A percentile compares a stretch with the other conserved stretches of the same genome.
Evolutionary conservation across 176 grass and related monocot genomes (phyloP).

Genomic region (Avena eriantha): DNA sequence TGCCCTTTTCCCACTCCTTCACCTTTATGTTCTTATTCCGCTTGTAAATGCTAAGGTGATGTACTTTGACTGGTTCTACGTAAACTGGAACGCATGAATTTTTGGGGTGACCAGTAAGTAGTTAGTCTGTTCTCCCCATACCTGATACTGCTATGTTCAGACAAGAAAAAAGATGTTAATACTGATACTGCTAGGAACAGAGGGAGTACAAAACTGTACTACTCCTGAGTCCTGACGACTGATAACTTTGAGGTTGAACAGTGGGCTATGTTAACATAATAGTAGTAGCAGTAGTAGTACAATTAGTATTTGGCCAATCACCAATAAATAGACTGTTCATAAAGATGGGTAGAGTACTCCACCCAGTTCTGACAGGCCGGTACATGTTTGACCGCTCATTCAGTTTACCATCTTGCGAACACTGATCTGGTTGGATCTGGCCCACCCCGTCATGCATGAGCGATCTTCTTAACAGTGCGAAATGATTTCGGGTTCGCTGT

Average conservation of each 20-base stretch:
- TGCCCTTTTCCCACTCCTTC: neutral
- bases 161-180: neutral
- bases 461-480: neutral
- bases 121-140: neutral
- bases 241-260: neutral
- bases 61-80: neutral
- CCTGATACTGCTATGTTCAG: neutral
- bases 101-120: neutral
- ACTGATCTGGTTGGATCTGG: neutral
- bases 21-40: neutral
- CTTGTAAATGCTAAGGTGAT: neutral
- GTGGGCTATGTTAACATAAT: neutral
- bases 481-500: conserved; percentile 14
- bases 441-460: neutral
- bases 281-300: neutral
- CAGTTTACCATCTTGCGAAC: neutral
- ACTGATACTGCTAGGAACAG: no score
- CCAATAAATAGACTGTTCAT: neutral
- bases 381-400: neutral
- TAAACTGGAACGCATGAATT: neutral
- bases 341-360: neutral
- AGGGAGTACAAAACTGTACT: neutral
- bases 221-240: neutral
- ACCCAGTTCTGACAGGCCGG: neutral
- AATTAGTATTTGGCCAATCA: neutral